Conservation (phyloP, 257 asterid genomes). For the Paraleonurus japonicus region DNA sequence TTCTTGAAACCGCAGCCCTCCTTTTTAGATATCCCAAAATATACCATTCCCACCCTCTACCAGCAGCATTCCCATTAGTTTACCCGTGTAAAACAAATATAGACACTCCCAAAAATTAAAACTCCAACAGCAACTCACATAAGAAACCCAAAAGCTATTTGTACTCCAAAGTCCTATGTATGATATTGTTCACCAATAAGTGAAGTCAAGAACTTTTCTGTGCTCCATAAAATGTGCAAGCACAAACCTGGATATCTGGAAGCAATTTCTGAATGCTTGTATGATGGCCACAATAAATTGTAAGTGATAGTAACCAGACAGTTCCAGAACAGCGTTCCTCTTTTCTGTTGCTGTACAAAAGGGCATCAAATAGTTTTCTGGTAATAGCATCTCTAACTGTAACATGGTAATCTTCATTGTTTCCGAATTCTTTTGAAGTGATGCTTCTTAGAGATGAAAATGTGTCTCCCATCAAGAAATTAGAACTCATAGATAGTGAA, state of each 20-base stretch:
- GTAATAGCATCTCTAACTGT: conserved; percentile 78
- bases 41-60: conserved; percentile 16
- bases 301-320: conserved; percentile 91
- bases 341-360: conserved; percentile 84
- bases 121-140: conserved; percentile 10
- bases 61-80: conserved; percentile 1
- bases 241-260: conserved; percentile 93
- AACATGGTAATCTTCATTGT: conserved; percentile 55
- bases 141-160: conserved; percentile 11
- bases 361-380: conserved; percentile 88
- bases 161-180: conserved; percentile 7
- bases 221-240: conserved; percentile 16
- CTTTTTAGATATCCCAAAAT: not conserved
- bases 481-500: conserved; percentile 83
- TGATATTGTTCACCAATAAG: conserved; percentile 7
- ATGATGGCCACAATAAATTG: conserved; percentile 89
- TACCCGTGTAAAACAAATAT: conserved; percentile 7
- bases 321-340: conserved; percentile 99
- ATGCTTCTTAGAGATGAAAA: conserved; percentile 48
- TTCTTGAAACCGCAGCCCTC: not conserved
- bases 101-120: not conserved
- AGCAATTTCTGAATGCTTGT: conserved; percentile 77
- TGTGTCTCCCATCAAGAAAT: conserved; percentile 85
- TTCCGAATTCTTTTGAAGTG: conserved; percentile 48
- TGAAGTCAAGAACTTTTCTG: conserved; percentile 9